Conservation (phyloP, 148 eudicot genomes). For the Diospyros lotus region DNA sequence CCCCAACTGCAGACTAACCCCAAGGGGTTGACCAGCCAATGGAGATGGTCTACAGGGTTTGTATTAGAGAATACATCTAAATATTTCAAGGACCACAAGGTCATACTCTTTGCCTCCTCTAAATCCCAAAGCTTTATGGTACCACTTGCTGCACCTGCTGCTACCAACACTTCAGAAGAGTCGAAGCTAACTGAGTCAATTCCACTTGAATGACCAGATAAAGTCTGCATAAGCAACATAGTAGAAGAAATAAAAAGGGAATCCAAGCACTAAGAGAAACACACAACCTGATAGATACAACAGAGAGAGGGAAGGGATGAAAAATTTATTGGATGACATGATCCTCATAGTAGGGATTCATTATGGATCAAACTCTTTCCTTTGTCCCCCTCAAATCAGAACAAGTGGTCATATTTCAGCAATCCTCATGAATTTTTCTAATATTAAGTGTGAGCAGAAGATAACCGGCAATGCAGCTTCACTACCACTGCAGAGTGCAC, state of each 20-base stretch:
- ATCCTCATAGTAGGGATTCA: neutral
- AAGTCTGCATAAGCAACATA: slow-evolving; percentile 52
- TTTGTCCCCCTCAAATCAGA: neutral
- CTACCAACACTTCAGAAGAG: slow-evolving; percentile 92
- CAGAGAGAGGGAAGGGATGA: neutral
- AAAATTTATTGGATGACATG: neutral
- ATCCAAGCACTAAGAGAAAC: neutral
- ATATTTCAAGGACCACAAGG: no score
- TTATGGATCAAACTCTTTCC: neutral
- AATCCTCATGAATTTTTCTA: neutral
- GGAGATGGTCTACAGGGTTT: no score
- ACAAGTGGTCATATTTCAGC: neutral
- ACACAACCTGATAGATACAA: no score
- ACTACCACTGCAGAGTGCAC: neutral
- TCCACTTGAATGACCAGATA: slow-evolving; percentile 97
- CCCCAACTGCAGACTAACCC: no score
- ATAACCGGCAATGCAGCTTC: slow-evolving; percentile 1
- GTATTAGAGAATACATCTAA: no score
- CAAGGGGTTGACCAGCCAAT: no score
- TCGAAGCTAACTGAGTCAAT: slow-evolving; percentile 95
- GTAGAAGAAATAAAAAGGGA: neutral
- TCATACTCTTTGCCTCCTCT: slow-evolving; percentile 97
- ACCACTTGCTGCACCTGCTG: slow-evolving; percentile 99
- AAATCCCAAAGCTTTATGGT: slow-evolving; percentile 98
- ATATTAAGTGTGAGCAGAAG: neutral